Base-by-base conservation (phyloP, 257 asterid species). In the Paraleonurus japonicus region DNA sequence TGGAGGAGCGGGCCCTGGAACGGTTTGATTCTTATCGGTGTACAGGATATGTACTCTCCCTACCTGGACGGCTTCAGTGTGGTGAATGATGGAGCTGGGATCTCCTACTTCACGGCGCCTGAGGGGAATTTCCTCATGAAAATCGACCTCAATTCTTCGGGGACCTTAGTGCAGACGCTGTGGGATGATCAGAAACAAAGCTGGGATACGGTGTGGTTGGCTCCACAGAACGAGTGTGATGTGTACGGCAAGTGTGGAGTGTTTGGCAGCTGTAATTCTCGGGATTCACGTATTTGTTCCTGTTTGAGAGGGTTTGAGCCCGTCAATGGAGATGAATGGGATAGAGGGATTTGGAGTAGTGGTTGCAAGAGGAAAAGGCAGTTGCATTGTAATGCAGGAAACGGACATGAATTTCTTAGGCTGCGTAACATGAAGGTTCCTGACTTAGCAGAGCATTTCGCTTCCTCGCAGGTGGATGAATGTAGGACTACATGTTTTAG, bases 1-100 rank as follows among this genome's bases (percentile, higher is more conserved):
- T 84, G 86, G 87, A 35, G 83, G 72, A 84, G 86, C 70, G 92
- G 92, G 26, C 90, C 85, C 6, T 87, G 92, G 92, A 87, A 87
- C 71, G 90, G 88, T 5, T 74, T 76, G 73, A 87, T 85, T 37
- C 80, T 85, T 0, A 79, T 87, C 7, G 92, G 90, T 0, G 84
- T 87, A 0, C 87, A 74, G 71, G 80, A 71, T 15, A 85, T 85
- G 87, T 81, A 87, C 20, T 78, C 84, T 2, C 85, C 84, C 2
- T 79, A 76, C 47, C 75, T 69, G 19, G 84, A 79, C 9, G 88
- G 84, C 1, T 83, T 83, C 70, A 83, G 45, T 1, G 80, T 85
- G 59, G 77, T 23, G 27, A 55, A 76, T 8, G 70, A 78, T 61
- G 23, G n/a, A 0, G 5, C 63, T 13, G 89, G 86, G 3, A 70